Percentiles rank a stretch among this genome's conserved stretches.
These are phyloP conservation scores for Litchi chinensis DNA, from an alignment of 345 rosid genomes.

Conservation along the genomic window DNA sequence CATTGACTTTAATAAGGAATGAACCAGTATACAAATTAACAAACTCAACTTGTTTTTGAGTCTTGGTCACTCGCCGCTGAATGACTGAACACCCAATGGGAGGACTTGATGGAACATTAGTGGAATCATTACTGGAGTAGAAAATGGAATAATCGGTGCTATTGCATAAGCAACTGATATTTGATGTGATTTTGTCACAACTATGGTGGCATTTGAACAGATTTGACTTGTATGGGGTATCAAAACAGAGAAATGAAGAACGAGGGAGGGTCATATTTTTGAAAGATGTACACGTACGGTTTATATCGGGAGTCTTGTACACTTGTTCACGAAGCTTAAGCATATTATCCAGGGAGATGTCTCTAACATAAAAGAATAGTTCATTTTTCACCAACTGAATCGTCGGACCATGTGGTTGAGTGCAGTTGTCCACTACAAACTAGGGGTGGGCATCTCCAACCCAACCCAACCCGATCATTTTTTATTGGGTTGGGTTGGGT, in stretches of 20 bases:
- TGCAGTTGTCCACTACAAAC: no score
- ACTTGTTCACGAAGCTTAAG: constrained; percentile 26
- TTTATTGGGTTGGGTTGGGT: no score
- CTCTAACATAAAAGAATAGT: no score
- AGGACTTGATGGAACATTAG: background rate
- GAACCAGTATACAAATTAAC: background rate
- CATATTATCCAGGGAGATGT: no score
- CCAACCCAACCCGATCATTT: no score
- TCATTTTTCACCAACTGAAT: no score
- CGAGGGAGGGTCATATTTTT: constrained; percentile 29
- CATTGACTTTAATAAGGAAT: background rate
- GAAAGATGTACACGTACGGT: constrained; percentile 25
- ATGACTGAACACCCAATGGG: constrained; percentile 29
- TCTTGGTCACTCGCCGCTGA: constrained; percentile 20
- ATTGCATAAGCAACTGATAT: background rate
- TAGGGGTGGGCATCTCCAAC: no score
- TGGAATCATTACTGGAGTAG: background rate
- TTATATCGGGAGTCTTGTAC: background rate
- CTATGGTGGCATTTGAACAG: constrained; percentile 31
- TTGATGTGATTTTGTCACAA: background rate
- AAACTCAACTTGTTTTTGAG: background rate
- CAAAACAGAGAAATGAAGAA: constrained; percentile 29
- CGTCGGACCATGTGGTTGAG: no score
- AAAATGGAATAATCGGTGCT: constrained; percentile 17
- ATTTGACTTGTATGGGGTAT: background rate